Conservation (phyloP, 1,284 basidiomycete species). For the Fomitopsis pinicola region DNA sequence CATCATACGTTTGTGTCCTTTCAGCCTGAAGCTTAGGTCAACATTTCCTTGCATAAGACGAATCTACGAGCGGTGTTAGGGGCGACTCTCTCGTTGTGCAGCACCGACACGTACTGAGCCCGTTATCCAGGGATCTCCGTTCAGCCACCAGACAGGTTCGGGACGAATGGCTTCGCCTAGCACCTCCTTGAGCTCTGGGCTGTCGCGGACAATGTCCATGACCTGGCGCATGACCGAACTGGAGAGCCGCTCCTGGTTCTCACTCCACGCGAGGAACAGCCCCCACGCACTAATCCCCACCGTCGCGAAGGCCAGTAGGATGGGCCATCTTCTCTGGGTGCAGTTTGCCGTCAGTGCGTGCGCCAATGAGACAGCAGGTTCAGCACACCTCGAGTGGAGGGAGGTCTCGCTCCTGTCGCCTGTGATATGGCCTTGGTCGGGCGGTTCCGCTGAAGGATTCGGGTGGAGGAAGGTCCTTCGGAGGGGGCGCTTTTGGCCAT, state of each 20-base stretch:
- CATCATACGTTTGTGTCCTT: constrained; percentile 58
- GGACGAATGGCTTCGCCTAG: constrained; percentile 68
- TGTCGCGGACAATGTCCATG: constrained; percentile 51
- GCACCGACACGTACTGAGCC: constrained; percentile 50
- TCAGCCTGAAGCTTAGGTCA: constrained; percentile 70
- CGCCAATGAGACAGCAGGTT: too few relatives aligned
- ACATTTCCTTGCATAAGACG: constrained; percentile 72
- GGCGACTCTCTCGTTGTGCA: background rate
- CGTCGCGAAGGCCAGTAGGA: constrained; percentile 43
- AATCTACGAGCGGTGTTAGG: constrained; percentile 39
- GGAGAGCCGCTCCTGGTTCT: constrained; percentile 75
- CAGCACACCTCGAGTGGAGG: constrained; percentile 37
- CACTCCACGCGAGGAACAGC: constrained; percentile 61
- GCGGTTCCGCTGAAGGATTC: constrained; percentile 32
- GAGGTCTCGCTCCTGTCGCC: constrained; percentile 35
- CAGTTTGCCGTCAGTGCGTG: background rate
- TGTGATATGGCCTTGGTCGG: constrained; percentile 31
- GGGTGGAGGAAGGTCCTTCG: constrained; percentile 21
- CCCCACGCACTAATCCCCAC: constrained; percentile 62
- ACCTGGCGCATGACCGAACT: constrained; percentile 70
- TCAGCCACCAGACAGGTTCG: constrained; percentile 73
- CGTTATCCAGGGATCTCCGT: constrained; percentile 68
- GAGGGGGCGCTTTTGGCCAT: constrained; percentile 11
- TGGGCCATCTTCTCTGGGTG: constrained; percentile 53
- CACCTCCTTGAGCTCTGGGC: constrained; percentile 42